A percentile compares a stretch with the other conserved stretches of the same genome.
These are phyloP conservation scores for Metschnikowia koreensis DNA, from an alignment of 805 yeast species.

Conservation along the genomic window DNA sequence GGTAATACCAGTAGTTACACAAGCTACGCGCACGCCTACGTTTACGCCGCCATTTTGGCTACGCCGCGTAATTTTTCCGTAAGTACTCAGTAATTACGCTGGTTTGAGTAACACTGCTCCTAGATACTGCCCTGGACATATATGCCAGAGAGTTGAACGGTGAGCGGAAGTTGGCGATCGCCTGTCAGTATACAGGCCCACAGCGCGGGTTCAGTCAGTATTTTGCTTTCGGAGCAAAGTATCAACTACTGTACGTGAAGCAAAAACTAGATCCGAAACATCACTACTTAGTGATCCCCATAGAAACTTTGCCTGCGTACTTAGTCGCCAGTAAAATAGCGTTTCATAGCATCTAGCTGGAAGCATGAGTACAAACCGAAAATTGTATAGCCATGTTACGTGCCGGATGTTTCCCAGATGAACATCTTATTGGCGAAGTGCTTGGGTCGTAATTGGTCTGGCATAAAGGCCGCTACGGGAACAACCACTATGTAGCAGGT, in stretches of 20 bases:
- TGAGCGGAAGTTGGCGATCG: constrained; percentile 1
- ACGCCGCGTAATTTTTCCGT: too few species aligned
- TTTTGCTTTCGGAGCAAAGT: constrained; percentile 12
- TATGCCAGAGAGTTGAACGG: neutral
- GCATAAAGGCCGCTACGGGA: too few species aligned
- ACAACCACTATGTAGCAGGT: too few species aligned
- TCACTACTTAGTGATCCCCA: constrained; percentile 13
- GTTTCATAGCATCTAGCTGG: constrained; percentile 12
- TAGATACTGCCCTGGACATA: constrained; percentile 1
- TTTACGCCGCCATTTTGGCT: too few species aligned
- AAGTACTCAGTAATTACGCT: too few species aligned
- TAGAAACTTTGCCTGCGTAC: constrained; percentile 18
- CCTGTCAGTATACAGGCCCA: constrained; percentile 14
- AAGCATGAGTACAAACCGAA: constrained; percentile 11
- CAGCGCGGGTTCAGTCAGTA: constrained; percentile 15
- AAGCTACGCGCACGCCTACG: too few species aligned
- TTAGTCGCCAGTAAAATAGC: constrained; percentile 18
- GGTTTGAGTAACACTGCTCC: too few species aligned
- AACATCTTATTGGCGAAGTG: constrained; percentile 25
- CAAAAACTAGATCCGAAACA: constrained; percentile 8
- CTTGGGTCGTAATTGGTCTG: constrained; percentile 22
- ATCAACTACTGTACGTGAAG: constrained; percentile 9
- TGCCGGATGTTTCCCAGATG: constrained; percentile 20
- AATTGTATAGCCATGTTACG: constrained; percentile 11
- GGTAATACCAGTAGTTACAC: too few species aligned